Conservation (phyloP, 2,329 filamentous ascomycete species). For the Penicillium sp. region DNA sequence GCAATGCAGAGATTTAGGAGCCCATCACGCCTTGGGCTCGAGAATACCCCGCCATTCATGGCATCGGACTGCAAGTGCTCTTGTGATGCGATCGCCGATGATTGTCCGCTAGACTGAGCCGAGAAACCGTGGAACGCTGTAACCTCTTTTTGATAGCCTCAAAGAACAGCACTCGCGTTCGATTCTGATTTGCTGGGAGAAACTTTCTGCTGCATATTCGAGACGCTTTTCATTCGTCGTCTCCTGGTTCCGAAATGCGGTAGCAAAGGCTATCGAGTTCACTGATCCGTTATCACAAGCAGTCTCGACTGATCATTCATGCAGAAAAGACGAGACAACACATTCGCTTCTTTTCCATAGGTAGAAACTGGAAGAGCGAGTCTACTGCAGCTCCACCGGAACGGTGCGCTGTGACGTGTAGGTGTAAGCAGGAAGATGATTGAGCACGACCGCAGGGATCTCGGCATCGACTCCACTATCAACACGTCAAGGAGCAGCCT, state of each 20-base stretch:
- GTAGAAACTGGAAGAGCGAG: neutral
- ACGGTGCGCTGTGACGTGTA: neutral
- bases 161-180: neutral
- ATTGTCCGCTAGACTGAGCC: neutral
- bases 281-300: neutral
- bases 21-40: neutral
- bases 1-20: neutral
- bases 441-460: neutral
- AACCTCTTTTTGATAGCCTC: neutral
- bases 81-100: slow-evolving; percentile 7
- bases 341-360: no score
- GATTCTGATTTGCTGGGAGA: neutral
- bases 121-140: no score
- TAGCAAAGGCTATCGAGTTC: neutral
- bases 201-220: neutral
- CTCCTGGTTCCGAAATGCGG: neutral
- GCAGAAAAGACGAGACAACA: no score
- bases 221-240: neutral
- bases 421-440: neutral
- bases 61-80: neutral
- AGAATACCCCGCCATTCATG: neutral
- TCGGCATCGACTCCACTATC: slow-evolving; percentile 11
- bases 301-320: neutral
- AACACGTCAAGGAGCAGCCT: slow-evolving; percentile 12
- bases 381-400: neutral